Percentiles rank a stretch among this genome's conserved stretches.
These are phyloP conservation scores for Gymnopilus junonius DNA, from an alignment of 768 basidiomycete genomes.

Conservation along the genomic window DNA sequence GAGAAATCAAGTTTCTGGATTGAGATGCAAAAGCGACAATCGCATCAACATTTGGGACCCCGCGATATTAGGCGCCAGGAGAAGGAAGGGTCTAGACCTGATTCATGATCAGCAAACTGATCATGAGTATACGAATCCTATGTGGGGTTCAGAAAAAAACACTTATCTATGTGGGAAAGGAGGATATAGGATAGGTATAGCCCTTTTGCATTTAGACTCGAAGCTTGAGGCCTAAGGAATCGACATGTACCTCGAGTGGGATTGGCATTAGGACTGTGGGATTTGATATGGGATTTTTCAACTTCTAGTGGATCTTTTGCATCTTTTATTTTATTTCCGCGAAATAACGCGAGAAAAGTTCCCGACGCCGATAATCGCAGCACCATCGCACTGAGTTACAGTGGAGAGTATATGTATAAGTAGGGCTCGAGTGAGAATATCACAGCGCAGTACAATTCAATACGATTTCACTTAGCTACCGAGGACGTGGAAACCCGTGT, in stretches of 20 bases:
- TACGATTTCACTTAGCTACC: not conserved
- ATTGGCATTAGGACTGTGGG: not conserved
- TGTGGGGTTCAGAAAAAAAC: not conserved
- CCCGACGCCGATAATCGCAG: not conserved
- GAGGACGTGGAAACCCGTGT: no score
- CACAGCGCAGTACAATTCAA: not conserved
- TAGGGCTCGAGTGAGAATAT: not conserved
- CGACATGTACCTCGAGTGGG: not conserved
- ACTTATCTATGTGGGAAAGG: not conserved
- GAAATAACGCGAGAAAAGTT: not conserved
- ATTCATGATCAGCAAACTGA: no score
- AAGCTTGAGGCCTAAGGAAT: no score
- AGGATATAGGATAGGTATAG: not conserved
- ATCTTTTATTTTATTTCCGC: no score
- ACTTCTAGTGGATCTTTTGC: not conserved
- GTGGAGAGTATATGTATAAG: no score
- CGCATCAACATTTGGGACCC: not conserved
- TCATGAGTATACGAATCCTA: not conserved
- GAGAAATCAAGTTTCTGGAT: not conserved
- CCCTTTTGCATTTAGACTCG: not conserved
- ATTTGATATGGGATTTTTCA: no score
- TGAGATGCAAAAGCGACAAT: no score
- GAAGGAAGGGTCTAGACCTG: no score
- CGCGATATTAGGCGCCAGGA: not conserved
- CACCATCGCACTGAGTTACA: not conserved